phyloP scores from a whole-genome alignment of 2,329 filamentous ascomycete species.

The Hypomyces rosellus region DNA sequence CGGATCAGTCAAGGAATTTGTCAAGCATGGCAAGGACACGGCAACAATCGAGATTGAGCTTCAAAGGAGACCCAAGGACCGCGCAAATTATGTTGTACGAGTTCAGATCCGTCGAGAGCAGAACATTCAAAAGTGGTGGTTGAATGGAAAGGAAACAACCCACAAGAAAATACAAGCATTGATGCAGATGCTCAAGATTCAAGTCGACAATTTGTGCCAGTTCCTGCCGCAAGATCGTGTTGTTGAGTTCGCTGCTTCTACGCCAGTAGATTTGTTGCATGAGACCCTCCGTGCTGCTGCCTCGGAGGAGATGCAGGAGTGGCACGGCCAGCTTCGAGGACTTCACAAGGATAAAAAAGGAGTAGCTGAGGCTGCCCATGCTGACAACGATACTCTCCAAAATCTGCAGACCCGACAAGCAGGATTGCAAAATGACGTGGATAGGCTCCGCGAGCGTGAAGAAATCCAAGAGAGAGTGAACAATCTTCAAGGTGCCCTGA shows the following conservation, averaged over 20 bases:
- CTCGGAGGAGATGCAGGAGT: slow-evolving; percentile 68
- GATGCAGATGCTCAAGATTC: slow-evolving; percentile 70
- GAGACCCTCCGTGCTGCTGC: slow-evolving; percentile 88
- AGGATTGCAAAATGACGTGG: slow-evolving; percentile 72
- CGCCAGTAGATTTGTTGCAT: slow-evolving; percentile 71
- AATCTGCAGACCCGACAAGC: slow-evolving; percentile 67
- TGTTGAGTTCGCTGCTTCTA: slow-evolving; percentile 82
- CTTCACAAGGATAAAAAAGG: slow-evolving; percentile 63
- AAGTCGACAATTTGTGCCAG: slow-evolving; percentile 96
- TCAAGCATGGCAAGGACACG: slow-evolving; percentile 76
- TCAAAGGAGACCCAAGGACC: slow-evolving; percentile 53
- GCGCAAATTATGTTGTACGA: slow-evolving; percentile 64
- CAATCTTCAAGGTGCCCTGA: slow-evolving; percentile 58
- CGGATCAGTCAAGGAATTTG: slow-evolving; percentile 78
- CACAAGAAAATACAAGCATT: slow-evolving; percentile 62
- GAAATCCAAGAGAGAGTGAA: slow-evolving; percentile 58
- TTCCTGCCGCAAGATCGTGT: slow-evolving; percentile 96
- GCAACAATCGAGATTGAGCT: slow-evolving; percentile 90
- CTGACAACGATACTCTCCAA: slow-evolving; percentile 56
- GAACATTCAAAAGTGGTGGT: slow-evolving; percentile 70
- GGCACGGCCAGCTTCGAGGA: slow-evolving; percentile 68
- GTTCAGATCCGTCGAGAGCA: slow-evolving; percentile 75
- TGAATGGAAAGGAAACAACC: slow-evolving; percentile 60
- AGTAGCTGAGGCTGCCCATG: slow-evolving; percentile 50
- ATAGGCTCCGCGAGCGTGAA: slow-evolving; percentile 70